Conservation (phyloP, 371 early-diverging fungal genomes). For the Mortierella sp. region DNA sequence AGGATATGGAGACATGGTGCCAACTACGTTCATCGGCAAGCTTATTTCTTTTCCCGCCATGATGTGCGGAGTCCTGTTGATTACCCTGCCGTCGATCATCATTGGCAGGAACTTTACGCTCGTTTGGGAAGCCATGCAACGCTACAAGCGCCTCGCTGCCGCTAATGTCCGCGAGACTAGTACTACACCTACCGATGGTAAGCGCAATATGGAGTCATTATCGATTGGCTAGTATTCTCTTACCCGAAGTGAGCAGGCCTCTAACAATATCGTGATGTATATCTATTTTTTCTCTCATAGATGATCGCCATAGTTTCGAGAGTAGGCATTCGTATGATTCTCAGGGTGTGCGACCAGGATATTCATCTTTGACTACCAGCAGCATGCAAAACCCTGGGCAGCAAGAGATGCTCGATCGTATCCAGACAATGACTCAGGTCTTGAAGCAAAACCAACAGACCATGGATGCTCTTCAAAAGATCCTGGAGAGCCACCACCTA, state of each 20-base stretch:
- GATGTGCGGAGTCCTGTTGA: constrained; percentile 87
- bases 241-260: not conserved
- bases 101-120: constrained; percentile 89
- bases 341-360: constrained; percentile 20
- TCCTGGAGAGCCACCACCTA: constrained; percentile 60
- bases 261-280: not conserved
- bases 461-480: constrained; percentile 62
- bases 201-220: constrained; percentile 7
- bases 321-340: constrained; percentile 46
- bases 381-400: constrained; percentile 44
- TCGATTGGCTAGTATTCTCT: not conserved
- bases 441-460: constrained; percentile 69
- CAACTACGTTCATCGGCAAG: constrained; percentile 87
- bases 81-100: constrained; percentile 90
- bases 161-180: constrained; percentile 28
- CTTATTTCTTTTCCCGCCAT: constrained; percentile 88
- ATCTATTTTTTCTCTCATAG: constrained; percentile 2
- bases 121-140: constrained; percentile 86
- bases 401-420: constrained; percentile 58
- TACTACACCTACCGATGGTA: constrained; percentile 29
- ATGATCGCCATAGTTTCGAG: constrained; percentile 44
- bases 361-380: constrained; percentile 28
- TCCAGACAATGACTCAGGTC: constrained; percentile 62
- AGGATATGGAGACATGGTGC: constrained; percentile 90
- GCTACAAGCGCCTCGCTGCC: constrained; percentile 47